Evolutionary conservation across 768 basidiomycete genomes (phyloP).

Genomic region (Podaxis carcinomalis): DNA sequence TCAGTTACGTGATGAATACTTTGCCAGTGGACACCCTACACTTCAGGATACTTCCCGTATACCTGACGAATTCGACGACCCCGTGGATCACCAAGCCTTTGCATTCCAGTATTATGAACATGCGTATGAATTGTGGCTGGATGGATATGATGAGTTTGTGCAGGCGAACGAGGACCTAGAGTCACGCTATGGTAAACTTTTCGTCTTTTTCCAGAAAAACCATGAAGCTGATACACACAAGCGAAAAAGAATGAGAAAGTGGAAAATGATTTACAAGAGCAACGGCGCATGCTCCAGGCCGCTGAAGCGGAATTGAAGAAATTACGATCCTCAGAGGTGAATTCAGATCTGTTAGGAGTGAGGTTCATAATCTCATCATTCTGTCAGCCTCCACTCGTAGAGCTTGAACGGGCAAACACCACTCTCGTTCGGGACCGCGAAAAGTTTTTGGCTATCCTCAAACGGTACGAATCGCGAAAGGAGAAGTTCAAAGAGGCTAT

Average conservation of each 20-base stretch:
- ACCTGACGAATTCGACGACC: slow-evolving; percentile 74
- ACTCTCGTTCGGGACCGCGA: slow-evolving; percentile 68
- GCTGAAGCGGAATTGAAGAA: slow-evolving; percentile 50
- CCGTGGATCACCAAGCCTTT: slow-evolving; percentile 68
- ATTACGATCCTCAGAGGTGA: slow-evolving; percentile 60
- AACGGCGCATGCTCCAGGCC: slow-evolving; percentile 42
- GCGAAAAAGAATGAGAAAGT: slow-evolving; percentile 72
- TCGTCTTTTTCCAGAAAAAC: neutral
- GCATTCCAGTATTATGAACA: slow-evolving; percentile 72
- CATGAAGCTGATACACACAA: slow-evolving; percentile 23
- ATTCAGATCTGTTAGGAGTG: slow-evolving; percentile 1
- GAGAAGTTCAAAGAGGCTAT: slow-evolving; percentile 66
- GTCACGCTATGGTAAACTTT: slow-evolving; percentile 64
- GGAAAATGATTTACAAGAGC: slow-evolving; percentile 56
- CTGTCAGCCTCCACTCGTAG: slow-evolving; percentile 54
- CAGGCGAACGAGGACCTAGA: slow-evolving; percentile 71
- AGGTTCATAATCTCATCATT: slow-evolving; percentile 2
- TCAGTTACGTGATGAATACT: slow-evolving; percentile 42
- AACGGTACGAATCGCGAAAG: slow-evolving; percentile 65
- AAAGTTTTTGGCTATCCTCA: slow-evolving; percentile 74
- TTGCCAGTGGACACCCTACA: slow-evolving; percentile 63
- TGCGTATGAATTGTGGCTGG: slow-evolving; percentile 66
- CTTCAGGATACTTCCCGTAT: slow-evolving; percentile 56
- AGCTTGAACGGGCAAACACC: slow-evolving; percentile 58
- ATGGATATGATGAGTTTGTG: slow-evolving; percentile 61